Base-by-base conservation (phyloP, 192 early-diverging fungal species). In the Backusella macrospora region DNA sequence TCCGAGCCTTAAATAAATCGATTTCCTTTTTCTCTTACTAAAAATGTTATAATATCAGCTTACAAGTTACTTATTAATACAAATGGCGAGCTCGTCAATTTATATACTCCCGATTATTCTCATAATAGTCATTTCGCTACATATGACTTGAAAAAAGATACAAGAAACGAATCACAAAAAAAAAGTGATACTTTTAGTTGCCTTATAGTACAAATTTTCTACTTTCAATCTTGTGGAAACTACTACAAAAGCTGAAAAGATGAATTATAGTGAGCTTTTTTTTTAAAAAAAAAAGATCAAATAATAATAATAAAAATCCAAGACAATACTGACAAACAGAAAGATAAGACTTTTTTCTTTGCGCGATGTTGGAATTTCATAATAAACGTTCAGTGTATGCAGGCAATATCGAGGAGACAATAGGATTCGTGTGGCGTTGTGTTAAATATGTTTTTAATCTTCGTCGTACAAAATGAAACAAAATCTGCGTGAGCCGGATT, bases 401-500 rank as follows among this genome's bases (percentile, higher is more conserved):
- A 59, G 12, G 21, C 52, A 59, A 59, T 59, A 59, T 59, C 10
- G 21, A 59, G 52, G 52, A 23, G 52, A 59, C 52, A 59, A 26
- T 4, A 59, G 21, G 52, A 26, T 59, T 26, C 21, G 52, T 59
- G 52, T 59, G 52, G 52, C 52, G 52, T 59, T 59, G 52, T 26
- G 26, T 59, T 59, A 59, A 59, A 59, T 59, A n/a, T 59, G 52
- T 23, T 59, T 9, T 59, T 59, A 9, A 59, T 23, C 26, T 23
- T 12, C 52, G 52, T 59, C 21, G 21, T 5, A 59, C 52, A 59
- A 59, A 59, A 23, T 59, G 52, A 59, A 59, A 59, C 52, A 18
- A 12, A 18, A 59, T 26, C 21, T 59, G 52, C 21, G 52, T 59
- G 26, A 8, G 26, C 21, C 52, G 52, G 52, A 59, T 59, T 59